Evolutionary conservation across 2,329 filamentous ascomycete species (phyloP).

Genomic region (Leptoxyphium fumago): DNA sequence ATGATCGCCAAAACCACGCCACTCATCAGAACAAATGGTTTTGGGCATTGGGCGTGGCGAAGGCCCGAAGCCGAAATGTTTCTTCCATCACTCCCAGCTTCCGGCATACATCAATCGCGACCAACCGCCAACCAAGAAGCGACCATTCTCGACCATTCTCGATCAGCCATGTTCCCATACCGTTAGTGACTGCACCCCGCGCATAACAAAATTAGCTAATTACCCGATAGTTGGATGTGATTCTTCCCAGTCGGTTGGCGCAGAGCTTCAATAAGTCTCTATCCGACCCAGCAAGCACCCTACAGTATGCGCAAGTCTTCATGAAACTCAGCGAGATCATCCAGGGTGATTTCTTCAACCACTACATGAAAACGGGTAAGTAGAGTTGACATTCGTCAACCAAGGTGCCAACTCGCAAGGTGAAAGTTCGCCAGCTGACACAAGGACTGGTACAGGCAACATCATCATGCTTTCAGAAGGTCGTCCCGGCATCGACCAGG

Average conservation of each 20-base stretch:
- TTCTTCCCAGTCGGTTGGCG: conserved; percentile 40
- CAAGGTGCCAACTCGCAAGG: no score
- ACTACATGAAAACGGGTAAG: conserved; percentile 66
- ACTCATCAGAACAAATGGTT: not conserved
- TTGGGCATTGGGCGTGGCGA: conserved; percentile 4
- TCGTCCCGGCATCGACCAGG: conserved; percentile 51
- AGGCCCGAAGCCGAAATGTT: conserved; percentile 43
- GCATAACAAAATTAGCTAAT: not conserved
- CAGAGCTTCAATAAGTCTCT: conserved; percentile 5
- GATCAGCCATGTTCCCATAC: conserved; percentile 55
- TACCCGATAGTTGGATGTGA: conserved; percentile 44
- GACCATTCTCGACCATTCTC: conserved; percentile 59
- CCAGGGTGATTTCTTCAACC: conserved; percentile 61
- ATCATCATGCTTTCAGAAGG: conserved; percentile 76
- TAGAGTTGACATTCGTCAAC: not conserved
- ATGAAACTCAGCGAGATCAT: conserved; percentile 61
- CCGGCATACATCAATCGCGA: conserved; percentile 52
- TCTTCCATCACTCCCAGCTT: conserved; percentile 55
- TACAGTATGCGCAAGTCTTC: conserved; percentile 51
- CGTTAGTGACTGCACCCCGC: conserved; percentile 17
- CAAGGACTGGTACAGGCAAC: conserved; percentile 40
- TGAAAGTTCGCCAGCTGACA: no score
- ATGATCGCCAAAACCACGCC: no score
- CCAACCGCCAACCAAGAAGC: conserved; percentile 55
- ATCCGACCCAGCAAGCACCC: conserved; percentile 12